Evolutionary conservation across 768 basidiomycete genomes (phyloP).

Genomic region (Ramaria rubella): DNA sequence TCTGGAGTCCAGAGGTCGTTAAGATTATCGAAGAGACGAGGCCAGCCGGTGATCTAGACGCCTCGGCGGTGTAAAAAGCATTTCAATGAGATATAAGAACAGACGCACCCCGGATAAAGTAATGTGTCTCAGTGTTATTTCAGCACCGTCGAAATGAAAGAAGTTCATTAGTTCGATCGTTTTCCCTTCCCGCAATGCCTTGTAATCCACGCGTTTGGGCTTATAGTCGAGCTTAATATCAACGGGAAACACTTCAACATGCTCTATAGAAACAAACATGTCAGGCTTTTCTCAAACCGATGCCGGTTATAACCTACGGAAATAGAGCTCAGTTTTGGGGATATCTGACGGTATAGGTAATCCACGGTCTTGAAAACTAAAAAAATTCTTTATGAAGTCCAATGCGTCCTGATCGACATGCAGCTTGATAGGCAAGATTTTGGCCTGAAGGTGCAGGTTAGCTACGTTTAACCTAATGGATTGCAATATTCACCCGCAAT

Average conservation of each 20-base stretch:
- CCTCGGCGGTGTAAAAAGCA: neutral
- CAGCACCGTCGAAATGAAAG: constrained; percentile 98
- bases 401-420: constrained; percentile 98
- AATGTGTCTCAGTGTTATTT: constrained; percentile 94
- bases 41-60: constrained; percentile 92
- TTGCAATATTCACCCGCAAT: constrained; percentile 52
- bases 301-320: constrained; percentile 46
- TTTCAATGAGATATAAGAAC: neutral
- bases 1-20: constrained; percentile 99
- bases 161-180: constrained; percentile 99
- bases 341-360: constrained; percentile 27
- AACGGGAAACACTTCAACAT: constrained; percentile 91
- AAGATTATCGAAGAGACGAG: constrained; percentile 80
- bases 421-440: constrained; percentile 81
- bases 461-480: constrained; percentile 3
- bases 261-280: constrained; percentile 43
- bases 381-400: constrained; percentile 96
- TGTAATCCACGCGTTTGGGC: constrained; percentile 92
- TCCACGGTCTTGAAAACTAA: constrained; percentile 66
- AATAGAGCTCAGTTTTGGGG: constrained; percentile 49
- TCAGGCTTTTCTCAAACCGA: neutral
- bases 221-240: constrained; percentile 98
- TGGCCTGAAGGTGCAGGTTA: constrained; percentile 54
- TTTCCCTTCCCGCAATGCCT: constrained; percentile 80
- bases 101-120: constrained; percentile 79